Conservation (phyloP, 1,284 basidiomycete species). For the Meripilus lineatus region DNA sequence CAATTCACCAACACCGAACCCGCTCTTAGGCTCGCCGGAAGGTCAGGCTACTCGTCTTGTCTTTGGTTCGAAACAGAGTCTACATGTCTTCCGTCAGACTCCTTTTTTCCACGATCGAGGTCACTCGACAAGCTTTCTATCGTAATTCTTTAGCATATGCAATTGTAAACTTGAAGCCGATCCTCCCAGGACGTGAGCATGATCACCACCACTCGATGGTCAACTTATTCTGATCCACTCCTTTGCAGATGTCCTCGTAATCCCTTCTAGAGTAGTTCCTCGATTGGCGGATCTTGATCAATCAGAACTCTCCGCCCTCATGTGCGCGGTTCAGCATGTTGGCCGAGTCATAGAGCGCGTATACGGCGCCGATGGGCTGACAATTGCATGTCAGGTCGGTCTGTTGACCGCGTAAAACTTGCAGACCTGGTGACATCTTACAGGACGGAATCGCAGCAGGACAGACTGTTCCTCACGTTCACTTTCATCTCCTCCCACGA, state of each 20-base stretch:
- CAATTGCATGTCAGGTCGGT: conserved; percentile 76
- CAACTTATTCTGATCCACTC: neutral
- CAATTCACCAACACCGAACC: too few species aligned
- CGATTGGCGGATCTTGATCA: conserved; percentile 71
- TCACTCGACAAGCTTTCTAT: conserved; percentile 80
- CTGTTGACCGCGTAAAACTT: neutral
- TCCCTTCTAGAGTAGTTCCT: conserved; percentile 73
- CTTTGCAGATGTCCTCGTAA: conserved; percentile 78
- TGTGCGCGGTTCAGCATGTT: conserved; percentile 70
- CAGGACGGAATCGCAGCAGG: conserved; percentile 86
- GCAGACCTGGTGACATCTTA: conserved; percentile 1
- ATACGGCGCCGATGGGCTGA: conserved; percentile 74
- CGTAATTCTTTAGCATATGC: conserved; percentile 67
- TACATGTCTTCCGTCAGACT: conserved; percentile 29
- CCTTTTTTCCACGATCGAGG: conserved; percentile 81
- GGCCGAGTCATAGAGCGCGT: conserved; percentile 63
- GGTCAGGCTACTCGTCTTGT: too few species aligned
- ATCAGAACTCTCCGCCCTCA: conserved; percentile 74
- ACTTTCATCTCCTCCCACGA: conserved; percentile 86
- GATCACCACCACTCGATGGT: neutral
- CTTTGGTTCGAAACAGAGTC: too few species aligned
- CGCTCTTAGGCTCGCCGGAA: too few species aligned
- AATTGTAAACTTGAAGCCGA: conserved; percentile 90
- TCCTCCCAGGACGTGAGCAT: conserved; percentile 85
- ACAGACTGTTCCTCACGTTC: conserved; percentile 87